Conservation (phyloP, 2,329 filamentous ascomycete species). For the Penicillium corylophilum region DNA sequence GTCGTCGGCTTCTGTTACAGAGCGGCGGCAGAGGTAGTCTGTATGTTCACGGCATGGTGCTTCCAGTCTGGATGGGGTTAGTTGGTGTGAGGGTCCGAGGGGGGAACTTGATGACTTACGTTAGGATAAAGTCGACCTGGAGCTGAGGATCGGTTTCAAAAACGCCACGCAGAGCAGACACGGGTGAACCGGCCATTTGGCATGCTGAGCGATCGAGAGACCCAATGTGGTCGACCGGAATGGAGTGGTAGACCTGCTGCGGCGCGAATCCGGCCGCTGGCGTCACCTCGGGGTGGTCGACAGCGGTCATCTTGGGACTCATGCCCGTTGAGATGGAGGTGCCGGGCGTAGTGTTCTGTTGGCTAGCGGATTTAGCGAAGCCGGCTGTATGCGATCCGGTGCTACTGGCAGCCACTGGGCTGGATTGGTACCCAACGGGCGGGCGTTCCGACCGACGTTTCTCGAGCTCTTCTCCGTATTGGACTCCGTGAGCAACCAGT, state of each 20-base stretch:
- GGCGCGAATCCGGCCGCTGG: constrained; percentile 25
- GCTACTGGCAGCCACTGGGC: constrained; percentile 45
- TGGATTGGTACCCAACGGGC: constrained; percentile 30
- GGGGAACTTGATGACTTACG: constrained; percentile 33
- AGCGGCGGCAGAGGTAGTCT: constrained; percentile 88
- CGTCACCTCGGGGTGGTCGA: constrained; percentile 31
- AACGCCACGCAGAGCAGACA: constrained; percentile 35
- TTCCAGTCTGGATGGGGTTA: constrained; percentile 54
- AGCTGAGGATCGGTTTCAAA: constrained; percentile 49
- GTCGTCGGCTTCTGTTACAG: constrained; percentile 56
- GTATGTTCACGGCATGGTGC: constrained; percentile 48
- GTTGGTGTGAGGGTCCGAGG: background rate
- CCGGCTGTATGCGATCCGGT: constrained; percentile 32
- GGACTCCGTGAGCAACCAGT: constrained; percentile 59
- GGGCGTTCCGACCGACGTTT: constrained; percentile 36
- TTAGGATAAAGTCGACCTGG: constrained; percentile 49
- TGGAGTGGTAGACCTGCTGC: constrained; percentile 23
- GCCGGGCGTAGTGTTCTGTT: constrained; percentile 33
- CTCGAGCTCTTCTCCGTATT: constrained; percentile 52
- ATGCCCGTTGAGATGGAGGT: constrained; percentile 33
- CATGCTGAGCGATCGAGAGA: constrained; percentile 25
- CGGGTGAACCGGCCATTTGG: constrained; percentile 18
- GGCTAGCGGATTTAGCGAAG: constrained; percentile 22
- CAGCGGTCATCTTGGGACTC: constrained; percentile 30
- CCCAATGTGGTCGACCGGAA: constrained; percentile 25